Base-by-base conservation (phyloP, 129 eudicot genomes). In the Helichrysum umbraculigerum region DNA sequence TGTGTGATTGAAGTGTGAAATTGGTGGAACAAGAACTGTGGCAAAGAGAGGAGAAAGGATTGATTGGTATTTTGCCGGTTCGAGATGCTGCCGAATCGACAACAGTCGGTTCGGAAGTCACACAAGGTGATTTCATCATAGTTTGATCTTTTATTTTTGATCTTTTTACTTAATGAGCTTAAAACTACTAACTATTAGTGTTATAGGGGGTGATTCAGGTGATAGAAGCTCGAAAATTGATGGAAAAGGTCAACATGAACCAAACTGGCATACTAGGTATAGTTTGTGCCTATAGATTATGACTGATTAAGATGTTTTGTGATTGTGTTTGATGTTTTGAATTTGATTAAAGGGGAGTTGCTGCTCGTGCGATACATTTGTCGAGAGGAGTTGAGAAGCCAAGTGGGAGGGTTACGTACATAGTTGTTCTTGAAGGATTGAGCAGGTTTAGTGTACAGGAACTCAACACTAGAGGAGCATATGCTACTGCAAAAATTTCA, bases 321-420 rank as follows among this genome's bases (percentile, higher is more conserved):
- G 5, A 1, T 64, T 64, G 54, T 65, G 70, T 68, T 11, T 32
- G 6, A 70, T 74, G 28, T 74, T 81, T 20, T 11, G 10, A 19
- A 42, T 60, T 25, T 50, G 64, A 73, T 81, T 8, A n/a, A 54
- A 93, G 97, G 85, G 98, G 98, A 81, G 98, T 93, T 68, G 92
- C 96, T 47, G 98, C 98, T 32, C 95, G 98, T 56, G 98, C 98
- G 14, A 87, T 93, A 79, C 98, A 93, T 81, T 83, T 93, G 79
- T 90, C 98, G 32, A 85, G 98, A 82, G 98, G 98, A 75, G 98
- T 93, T 75, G 98, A 93, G 82, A 93, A 93, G 84, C 98, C 98
- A 68, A 93, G 98, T 82, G 98, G 98, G 61, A 88, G 92, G 80
- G 97, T 93, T 65, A 93, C 98, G 4, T 93, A 93, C 71, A 85